Evolutionary conservation across 2,329 filamentous ascomycete genomes (phyloP).

Genomic region (Aspergillus sp.): DNA sequence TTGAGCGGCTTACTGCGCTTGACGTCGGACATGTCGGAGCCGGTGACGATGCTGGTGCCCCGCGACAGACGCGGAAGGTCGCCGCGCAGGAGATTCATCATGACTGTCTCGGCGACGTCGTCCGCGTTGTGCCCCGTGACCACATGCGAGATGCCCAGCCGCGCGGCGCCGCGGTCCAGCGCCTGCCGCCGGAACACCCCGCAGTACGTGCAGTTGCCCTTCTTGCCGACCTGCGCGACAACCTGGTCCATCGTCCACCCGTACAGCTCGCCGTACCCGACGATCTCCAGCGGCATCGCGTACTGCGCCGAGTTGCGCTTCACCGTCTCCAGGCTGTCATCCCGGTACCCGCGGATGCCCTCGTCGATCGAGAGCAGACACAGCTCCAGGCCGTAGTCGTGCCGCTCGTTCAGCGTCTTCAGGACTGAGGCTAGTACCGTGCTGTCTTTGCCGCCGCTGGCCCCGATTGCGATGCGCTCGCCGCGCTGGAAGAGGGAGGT

Average conservation of each 20-base stretch:
- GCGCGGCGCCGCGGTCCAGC: slow-evolving; percentile 80
- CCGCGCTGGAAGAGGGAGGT: slow-evolving; percentile 73
- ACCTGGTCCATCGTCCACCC: slow-evolving; percentile 99
- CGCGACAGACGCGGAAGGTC: slow-evolving; percentile 79
- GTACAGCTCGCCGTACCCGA: slow-evolving; percentile 89
- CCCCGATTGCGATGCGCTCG: slow-evolving; percentile 85
- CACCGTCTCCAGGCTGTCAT: slow-evolving; percentile 92
- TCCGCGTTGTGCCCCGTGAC: slow-evolving; percentile 97
- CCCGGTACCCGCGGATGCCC: slow-evolving; percentile 92
- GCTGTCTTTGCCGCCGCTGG: slow-evolving; percentile 94
- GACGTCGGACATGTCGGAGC: slow-evolving; percentile 68
- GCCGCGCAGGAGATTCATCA: slow-evolving; percentile 92
- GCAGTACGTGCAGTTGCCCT: slow-evolving; percentile 98
- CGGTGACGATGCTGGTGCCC: slow-evolving; percentile 83
- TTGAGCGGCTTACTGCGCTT: slow-evolving; percentile 95
- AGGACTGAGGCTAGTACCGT: slow-evolving; percentile 91
- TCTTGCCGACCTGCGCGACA: slow-evolving; percentile 90
- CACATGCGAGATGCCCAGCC: slow-evolving; percentile 80
- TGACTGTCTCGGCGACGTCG: slow-evolving; percentile 89
- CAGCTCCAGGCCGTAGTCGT: slow-evolving; percentile 77
- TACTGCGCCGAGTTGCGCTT: slow-evolving; percentile 90
- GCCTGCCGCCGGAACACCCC: slow-evolving; percentile 93
- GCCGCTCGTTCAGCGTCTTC: slow-evolving; percentile 84
- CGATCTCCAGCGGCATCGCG: slow-evolving; percentile 79
- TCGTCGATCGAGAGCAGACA: slow-evolving; percentile 89